phyloP scores from a whole-genome alignment of 305 asterid species.

The Fraxinus sp. region DNA sequence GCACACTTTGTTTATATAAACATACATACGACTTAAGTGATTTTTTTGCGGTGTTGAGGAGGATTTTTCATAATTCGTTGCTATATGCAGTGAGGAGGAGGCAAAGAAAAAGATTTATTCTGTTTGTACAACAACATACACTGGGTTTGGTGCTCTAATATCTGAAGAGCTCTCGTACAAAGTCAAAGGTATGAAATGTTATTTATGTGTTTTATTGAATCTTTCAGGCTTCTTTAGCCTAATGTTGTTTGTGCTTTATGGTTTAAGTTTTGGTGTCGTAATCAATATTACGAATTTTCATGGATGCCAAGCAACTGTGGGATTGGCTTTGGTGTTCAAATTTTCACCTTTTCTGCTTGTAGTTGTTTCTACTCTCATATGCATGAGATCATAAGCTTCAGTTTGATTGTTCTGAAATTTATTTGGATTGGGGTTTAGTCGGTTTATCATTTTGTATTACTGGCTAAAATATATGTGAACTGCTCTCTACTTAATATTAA shows the following conservation, averaged over 20 bases:
- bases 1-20: not conserved
- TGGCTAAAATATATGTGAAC: not conserved
- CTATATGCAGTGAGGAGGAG: constrained; percentile 79
- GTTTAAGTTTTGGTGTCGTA: not conserved
- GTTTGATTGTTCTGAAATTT: constrained; percentile 11
- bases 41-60: not conserved
- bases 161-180: constrained; percentile 85
- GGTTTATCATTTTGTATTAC: not conserved
- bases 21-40: not conserved
- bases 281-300: not conserved
- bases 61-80: constrained; percentile 21
- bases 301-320: not conserved
- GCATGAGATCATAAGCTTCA: not conserved
- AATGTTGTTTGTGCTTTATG: not conserved
- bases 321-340: not conserved
- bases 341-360: not conserved
- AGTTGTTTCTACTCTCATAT: not conserved
- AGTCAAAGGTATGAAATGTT: constrained; percentile 60
- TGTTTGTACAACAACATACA: constrained; percentile 74
- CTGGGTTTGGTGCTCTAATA: constrained; percentile 85
- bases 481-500: not conserved
- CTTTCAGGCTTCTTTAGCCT: not conserved
- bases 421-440: not conserved
- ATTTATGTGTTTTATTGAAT: not conserved
- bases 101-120: constrained; percentile 89